These are phyloP conservation scores for Globisporangium heterothallicum DNA, from an alignment of 352 stramenopile genomes.

Conservation along the genomic window DNA sequence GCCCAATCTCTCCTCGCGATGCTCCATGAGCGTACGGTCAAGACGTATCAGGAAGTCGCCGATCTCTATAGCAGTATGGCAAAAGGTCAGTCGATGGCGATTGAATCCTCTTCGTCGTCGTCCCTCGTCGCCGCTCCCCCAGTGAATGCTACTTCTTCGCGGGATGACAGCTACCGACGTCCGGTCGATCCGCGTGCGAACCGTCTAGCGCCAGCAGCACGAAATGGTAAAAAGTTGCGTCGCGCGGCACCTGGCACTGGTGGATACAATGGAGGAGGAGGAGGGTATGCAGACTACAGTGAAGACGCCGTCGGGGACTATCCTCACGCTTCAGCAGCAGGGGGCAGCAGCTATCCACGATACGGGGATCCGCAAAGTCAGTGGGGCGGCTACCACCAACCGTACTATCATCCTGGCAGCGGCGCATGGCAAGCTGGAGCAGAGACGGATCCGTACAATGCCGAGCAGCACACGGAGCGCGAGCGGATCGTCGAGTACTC, in stretches of 20 bases:
- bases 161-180: slow-evolving; percentile 8
- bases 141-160: slow-evolving; percentile 2
- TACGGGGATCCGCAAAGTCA: slow-evolving; percentile 12
- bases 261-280: background rate
- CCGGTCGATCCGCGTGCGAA: slow-evolving; percentile 22
- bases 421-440: background rate
- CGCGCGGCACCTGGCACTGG: slow-evolving; percentile 16
- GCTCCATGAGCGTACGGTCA: slow-evolving; percentile 46
- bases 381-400: slow-evolving; percentile 17
- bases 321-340: slow-evolving; percentile 23
- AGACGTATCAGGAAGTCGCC: slow-evolving; percentile 56
- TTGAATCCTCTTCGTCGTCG: slow-evolving; percentile 19
- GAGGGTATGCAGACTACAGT: slow-evolving; percentile 18
- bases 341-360: slow-evolving; percentile 18
- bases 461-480: background rate
- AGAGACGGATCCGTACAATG: slow-evolving; percentile 1
- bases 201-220: slow-evolving; percentile 2
- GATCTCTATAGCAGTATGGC: slow-evolving; percentile 61
- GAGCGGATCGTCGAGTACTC: slow-evolving; percentile 18
- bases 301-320: slow-evolving; percentile 7
- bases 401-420: slow-evolving; percentile 5
- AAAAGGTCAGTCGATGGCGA: slow-evolving; percentile 25
- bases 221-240: background rate
- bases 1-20: slow-evolving; percentile 65
- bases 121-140: slow-evolving; percentile 5